Conservation (phyloP, 345 rosid genomes). For the Diplotaxis tenuifolia region DNA sequence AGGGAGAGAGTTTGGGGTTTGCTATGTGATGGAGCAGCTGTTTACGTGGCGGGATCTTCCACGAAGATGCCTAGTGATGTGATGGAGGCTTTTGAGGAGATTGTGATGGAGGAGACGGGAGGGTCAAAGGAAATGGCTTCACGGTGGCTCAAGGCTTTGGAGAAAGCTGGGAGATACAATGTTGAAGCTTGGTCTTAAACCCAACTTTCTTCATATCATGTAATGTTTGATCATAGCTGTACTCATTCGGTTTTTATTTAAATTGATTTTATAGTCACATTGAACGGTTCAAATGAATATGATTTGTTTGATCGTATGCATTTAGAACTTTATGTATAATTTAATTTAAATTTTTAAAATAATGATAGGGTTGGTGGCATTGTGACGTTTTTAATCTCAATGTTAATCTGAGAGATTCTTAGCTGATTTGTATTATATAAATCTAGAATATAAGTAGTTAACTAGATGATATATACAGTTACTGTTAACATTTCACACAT, state of each 20-base stretch:
- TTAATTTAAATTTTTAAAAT: background rate
- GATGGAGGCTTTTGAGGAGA: constrained; percentile 55
- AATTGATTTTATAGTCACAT: background rate
- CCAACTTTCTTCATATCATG: constrained; percentile 1
- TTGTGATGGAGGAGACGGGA: constrained; percentile 51
- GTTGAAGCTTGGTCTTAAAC: constrained; percentile 94
- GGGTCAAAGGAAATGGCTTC: constrained; percentile 59
- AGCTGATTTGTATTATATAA: no score
- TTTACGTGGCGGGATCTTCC: constrained; percentile 87
- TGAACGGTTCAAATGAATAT: no score
- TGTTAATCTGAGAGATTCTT: no score
- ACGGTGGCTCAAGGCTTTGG: constrained; percentile 59
- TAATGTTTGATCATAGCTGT: background rate
- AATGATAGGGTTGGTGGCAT: background rate
- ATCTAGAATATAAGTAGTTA: no score
- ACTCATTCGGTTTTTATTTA: background rate
- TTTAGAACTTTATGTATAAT: background rate
- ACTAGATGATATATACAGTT: no score
- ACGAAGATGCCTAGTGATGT: constrained; percentile 92
- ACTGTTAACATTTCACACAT: no score
- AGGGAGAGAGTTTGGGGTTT: constrained; percentile 62
- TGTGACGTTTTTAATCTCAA: no score
- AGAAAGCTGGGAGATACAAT: constrained; percentile 78
- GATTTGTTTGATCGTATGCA: no score
- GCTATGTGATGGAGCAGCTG: constrained; percentile 57